Conservation (phyloP, 257 asterid species). For the Ballota nigra region DNA sequence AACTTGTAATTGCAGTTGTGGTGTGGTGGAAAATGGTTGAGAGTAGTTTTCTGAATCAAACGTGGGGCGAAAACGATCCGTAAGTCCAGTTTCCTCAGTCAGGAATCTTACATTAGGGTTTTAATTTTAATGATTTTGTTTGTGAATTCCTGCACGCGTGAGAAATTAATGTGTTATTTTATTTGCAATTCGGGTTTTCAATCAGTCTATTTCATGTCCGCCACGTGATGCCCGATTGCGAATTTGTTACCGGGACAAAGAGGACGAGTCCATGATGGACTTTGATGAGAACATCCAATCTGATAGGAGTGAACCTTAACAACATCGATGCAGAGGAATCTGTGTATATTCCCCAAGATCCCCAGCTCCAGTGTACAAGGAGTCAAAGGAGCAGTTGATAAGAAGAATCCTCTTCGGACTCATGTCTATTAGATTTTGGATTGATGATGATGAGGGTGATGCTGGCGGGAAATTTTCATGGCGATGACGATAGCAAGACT, state of each 20-base stretch:
- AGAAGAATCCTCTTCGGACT: no score
- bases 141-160: constrained; percentile 9
- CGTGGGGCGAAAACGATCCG: constrained; percentile 30
- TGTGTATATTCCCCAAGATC: constrained; percentile 42
- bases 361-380: constrained; percentile 65
- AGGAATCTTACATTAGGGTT: not conserved
- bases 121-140: constrained; percentile 2
- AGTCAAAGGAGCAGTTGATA: constrained; percentile 61
- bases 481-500: constrained; percentile 35
- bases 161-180: not conserved
- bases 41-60: not conserved
- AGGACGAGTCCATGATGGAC: constrained; percentile 86
- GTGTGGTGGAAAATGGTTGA: not conserved
- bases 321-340: constrained; percentile 35
- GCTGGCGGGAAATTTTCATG: constrained; percentile 27
- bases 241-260: constrained; percentile 53
- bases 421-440: no score
- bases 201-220: not conserved
- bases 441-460: constrained; percentile 45
- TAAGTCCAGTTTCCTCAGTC: not conserved
- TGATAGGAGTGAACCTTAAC: constrained; percentile 56
- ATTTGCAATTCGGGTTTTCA: not conserved
- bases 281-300: constrained; percentile 68
- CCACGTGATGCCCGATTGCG: constrained; percentile 5
- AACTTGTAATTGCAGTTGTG: not conserved